A percentile compares a stretch with the other conserved stretches of the same genome.
phyloP scores from a whole-genome alignment of 192 early-diverging fungal species.

The Dimargaris cristalligena region DNA sequence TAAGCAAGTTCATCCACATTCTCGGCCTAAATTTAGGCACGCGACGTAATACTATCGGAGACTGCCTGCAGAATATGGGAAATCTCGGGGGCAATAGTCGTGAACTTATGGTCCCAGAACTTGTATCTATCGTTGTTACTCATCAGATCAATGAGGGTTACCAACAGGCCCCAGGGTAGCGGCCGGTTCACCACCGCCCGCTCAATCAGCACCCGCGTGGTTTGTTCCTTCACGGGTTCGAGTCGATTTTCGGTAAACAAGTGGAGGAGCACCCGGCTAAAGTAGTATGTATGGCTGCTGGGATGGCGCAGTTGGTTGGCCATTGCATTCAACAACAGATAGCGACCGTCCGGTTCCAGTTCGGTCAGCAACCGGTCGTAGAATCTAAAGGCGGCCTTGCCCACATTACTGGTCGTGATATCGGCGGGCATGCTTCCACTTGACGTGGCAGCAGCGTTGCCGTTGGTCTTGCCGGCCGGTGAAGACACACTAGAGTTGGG shows the following conservation, averaged over 20 bases:
- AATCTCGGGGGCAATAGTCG: slow-evolving; percentile 26
- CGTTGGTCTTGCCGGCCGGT: too few relatives aligned
- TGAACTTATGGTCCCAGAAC: slow-evolving; percentile 55
- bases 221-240: slow-evolving; percentile 84
- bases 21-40: background rate
- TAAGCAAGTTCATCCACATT: too few relatives aligned
- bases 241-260: slow-evolving; percentile 60
- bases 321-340: slow-evolving; percentile 75
- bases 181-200: slow-evolving; percentile 90
- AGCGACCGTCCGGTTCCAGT: slow-evolving; percentile 49
- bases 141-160: slow-evolving; percentile 95
- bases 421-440: slow-evolving; percentile 22
- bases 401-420: slow-evolving; percentile 25
- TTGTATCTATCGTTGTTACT: slow-evolving; percentile 71
- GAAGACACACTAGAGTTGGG: too few relatives aligned
- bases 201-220: slow-evolving; percentile 87
- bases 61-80: slow-evolving; percentile 29
- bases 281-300: slow-evolving; percentile 92
- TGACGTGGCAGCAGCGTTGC: too few relatives aligned
- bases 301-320: slow-evolving; percentile 95
- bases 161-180: slow-evolving; percentile 92
- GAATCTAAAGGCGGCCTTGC: slow-evolving; percentile 62
- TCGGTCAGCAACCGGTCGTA: slow-evolving; percentile 60
- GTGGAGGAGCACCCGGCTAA: slow-evolving; percentile 71
- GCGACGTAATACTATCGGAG: slow-evolving; percentile 13